Evolutionary conservation across 805 yeast genomes (phyloP).

Genomic region (Ogataea trehalophila): DNA sequence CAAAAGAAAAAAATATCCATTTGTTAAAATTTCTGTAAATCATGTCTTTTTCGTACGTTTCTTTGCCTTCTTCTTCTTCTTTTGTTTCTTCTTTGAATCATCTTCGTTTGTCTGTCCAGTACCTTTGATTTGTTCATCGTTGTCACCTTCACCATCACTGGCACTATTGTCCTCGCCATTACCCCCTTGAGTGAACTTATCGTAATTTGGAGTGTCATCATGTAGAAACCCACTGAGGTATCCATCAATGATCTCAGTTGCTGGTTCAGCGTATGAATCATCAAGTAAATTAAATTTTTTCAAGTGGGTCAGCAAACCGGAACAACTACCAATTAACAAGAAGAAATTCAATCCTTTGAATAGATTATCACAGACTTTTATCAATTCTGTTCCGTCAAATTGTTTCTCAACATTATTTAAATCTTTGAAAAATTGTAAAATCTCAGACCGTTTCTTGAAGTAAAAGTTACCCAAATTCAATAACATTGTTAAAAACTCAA

Average conservation of each 20-base stretch:
- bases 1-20: background rate
- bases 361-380: slow-evolving; percentile 17
- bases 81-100: background rate
- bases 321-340: slow-evolving; percentile 5
- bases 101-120: background rate
- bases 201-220: background rate
- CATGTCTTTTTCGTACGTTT: background rate
- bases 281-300: slow-evolving; percentile 3
- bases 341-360: slow-evolving; percentile 10
- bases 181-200: background rate
- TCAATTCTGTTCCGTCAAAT: slow-evolving; percentile 7
- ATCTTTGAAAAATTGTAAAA: slow-evolving; percentile 20
- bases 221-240: background rate
- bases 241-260: background rate
- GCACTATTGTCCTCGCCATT: background rate
- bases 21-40: too few species aligned
- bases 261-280: background rate
- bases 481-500: slow-evolving; percentile 13
- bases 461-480: slow-evolving; percentile 19
- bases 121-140: background rate
- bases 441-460: slow-evolving; percentile 12
- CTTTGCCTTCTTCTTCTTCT: slow-evolving; percentile 1
- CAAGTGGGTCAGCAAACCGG: slow-evolving; percentile 6
- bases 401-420: slow-evolving; percentile 16
- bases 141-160: background rate